Base-by-base conservation (phyloP, 1,139 yeast genomes). In the Debaryomycetaceae sp. region DNA sequence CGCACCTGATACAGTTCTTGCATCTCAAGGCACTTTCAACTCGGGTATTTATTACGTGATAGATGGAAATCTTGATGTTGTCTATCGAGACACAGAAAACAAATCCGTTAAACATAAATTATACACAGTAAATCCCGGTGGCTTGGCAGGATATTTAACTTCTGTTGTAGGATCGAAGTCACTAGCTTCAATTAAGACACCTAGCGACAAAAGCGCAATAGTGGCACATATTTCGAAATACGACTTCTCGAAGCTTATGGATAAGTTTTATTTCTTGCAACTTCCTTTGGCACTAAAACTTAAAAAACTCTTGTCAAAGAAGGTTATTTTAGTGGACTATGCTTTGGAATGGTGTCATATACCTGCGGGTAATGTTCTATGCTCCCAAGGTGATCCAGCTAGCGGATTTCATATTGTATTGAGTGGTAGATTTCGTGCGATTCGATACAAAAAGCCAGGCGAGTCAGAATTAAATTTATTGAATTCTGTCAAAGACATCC, bases 321-420 rank as follows among this genome's bases (percentile, higher is more conserved):
- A 86, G 41, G 69, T 92, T 35, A 61, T 86, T 34, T 80, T 85
- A 38, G 77, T 92, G 36, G 98, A 92, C 57, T 87, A 86, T 61
- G 96, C 98, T 0, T 66, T 92, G 38, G 98, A 92, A 59, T 92
- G 98, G 98, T 81, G 92, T 36, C 96, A 88, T 46, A 73, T 87
- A 4, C 81, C 82, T 13, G 94, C 97, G 0, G 96, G 98, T 0
- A 83, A 83, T 40, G 76, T 83, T 0, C 61, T 92, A 19, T 87
- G 87, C 51, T 75, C 81, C 3, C 94, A 92, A 57, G 95, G 91
- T 1, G 95, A 88, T 40, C 78, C 78, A 29, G 96, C 98, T 0
- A 92, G 89, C 58, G 96, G 97, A 14, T 87, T 92, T 38, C 95
- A 89, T 56, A 81, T 91, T 35, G 95, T 92, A 0, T 64, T 92